These are phyloP conservation scores for Schrenkiella parvula DNA, from an alignment of 345 rosid genomes.

Conservation along the genomic window DNA sequence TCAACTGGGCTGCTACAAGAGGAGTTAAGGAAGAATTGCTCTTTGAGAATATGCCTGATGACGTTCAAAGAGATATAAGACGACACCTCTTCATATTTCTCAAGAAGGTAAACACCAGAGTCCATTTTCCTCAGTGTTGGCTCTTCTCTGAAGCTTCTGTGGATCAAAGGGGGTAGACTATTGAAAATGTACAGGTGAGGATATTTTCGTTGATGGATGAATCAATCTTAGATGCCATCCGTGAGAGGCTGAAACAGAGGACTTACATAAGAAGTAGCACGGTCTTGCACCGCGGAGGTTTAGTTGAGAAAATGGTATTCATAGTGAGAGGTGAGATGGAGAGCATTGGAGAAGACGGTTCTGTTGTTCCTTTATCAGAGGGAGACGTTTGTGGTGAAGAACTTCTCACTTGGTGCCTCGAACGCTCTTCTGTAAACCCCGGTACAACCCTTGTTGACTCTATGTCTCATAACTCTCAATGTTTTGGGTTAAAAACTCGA, in stretches of 20 bases:
- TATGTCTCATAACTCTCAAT: background rate
- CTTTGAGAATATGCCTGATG: conserved; percentile 77
- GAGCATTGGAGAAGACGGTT: conserved; percentile 58
- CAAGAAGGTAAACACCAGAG: conserved; percentile 47
- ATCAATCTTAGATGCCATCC: conserved; percentile 59
- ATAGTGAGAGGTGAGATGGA: conserved; percentile 79
- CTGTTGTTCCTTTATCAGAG: conserved; percentile 39
- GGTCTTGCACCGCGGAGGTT: conserved; percentile 49
- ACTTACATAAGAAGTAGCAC: conserved; percentile 60
- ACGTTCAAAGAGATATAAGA: conserved; percentile 78
- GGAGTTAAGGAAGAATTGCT: conserved; percentile 80
- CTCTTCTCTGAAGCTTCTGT: background rate
- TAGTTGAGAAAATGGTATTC: conserved; percentile 68
- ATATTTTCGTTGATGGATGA: conserved; percentile 71
- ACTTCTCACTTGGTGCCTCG: conserved; percentile 86
- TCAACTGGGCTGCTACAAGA: conserved; percentile 84
- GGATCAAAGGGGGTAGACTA: background rate
- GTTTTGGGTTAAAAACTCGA: background rate
- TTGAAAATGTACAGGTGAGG: conserved; percentile 48
- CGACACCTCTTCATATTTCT: conserved; percentile 82
- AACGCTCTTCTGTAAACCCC: conserved; percentile 55
- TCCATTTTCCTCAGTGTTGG: background rate
- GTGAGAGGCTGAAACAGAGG: conserved; percentile 66
- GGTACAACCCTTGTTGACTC: conserved; percentile 37
- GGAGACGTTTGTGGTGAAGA: conserved; percentile 94